Percentiles rank a stretch among this genome's conserved stretches.
Conservation (phyloP, 805 yeast species). For the Jamesozyma rosinii region DNA sequence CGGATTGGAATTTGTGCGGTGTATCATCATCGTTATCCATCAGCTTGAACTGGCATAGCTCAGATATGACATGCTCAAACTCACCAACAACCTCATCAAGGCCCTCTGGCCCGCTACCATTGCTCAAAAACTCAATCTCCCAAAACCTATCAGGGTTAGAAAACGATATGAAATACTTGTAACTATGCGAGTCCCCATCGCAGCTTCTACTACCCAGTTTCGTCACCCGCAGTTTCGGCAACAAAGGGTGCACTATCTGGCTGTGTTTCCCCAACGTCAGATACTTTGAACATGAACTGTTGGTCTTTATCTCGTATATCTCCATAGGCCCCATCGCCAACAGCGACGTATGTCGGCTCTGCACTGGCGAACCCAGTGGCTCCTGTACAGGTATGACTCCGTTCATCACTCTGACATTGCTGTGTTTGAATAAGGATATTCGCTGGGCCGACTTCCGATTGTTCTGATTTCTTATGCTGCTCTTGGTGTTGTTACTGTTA, state of each 20-base stretch:
- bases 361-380: neutral
- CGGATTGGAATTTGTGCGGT: no score
- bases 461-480: constrained; percentile 1
- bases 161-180: constrained; percentile 47
- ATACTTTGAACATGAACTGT: constrained; percentile 16
- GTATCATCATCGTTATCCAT: neutral
- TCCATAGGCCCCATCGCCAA: constrained; percentile 26
- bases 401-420: constrained; percentile 19
- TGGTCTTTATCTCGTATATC: constrained; percentile 18
- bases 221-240: constrained; percentile 54
- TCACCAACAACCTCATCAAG: constrained; percentile 7
- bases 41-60: constrained; percentile 12
- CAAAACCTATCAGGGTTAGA: constrained; percentile 72
- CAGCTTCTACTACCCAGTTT: constrained; percentile 25
- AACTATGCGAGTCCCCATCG: constrained; percentile 26
- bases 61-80: constrained; percentile 28
- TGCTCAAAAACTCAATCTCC: constrained; percentile 36
- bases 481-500: no score
- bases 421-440: constrained; percentile 23
- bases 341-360: constrained; percentile 4
- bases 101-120: constrained; percentile 9
- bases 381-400: constrained; percentile 5
- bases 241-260: constrained; percentile 55
- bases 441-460: constrained; percentile 25
- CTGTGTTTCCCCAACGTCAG: constrained; percentile 27